These are phyloP conservation scores for Boletus sensibilis DNA, from an alignment of 768 basidiomycete genomes.

Conservation along the genomic window DNA sequence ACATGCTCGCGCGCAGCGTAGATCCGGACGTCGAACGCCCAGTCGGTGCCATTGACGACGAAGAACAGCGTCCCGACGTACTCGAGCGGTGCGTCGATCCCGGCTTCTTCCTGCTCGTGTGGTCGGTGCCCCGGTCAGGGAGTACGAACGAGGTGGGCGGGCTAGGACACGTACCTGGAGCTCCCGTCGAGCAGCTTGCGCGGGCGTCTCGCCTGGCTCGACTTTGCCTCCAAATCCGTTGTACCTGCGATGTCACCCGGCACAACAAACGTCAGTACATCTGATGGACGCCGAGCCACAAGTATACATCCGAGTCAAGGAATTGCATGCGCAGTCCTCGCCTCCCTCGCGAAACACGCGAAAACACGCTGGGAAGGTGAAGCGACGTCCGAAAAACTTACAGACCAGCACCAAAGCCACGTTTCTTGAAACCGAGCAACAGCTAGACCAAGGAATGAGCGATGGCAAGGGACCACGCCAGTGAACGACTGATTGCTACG, in stretches of 20 bases:
- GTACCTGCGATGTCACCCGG: constrained; percentile 48
- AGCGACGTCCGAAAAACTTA: constrained; percentile 29
- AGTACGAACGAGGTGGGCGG: background rate
- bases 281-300: background rate
- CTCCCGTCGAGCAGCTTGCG: constrained; percentile 75
- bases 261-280: background rate
- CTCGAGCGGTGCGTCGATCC: constrained; percentile 62
- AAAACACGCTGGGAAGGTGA: background rate
- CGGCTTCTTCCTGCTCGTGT: constrained; percentile 74
- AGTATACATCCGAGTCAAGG: background rate
- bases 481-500: background rate
- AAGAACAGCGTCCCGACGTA: constrained; percentile 69
- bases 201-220: constrained; percentile 65
- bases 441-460: constrained; percentile 53
- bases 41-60: constrained; percentile 48
- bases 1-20: constrained; percentile 62
- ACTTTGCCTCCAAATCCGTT: constrained; percentile 93
- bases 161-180: constrained; percentile 44
- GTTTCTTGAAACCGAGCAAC: constrained; percentile 75
- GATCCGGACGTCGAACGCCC: constrained; percentile 70
- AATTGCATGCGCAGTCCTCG: background rate
- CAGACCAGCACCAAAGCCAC: constrained; percentile 70
- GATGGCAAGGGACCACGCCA: background rate
- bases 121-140: background rate
- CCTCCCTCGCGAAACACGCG: background rate